A percentile compares a stretch with the other conserved stretches of the same genome.
These are phyloP conservation scores for Psophocarpus tetragonolobus DNA, from an alignment of 306 rosid species.

Conservation along the genomic window DNA sequence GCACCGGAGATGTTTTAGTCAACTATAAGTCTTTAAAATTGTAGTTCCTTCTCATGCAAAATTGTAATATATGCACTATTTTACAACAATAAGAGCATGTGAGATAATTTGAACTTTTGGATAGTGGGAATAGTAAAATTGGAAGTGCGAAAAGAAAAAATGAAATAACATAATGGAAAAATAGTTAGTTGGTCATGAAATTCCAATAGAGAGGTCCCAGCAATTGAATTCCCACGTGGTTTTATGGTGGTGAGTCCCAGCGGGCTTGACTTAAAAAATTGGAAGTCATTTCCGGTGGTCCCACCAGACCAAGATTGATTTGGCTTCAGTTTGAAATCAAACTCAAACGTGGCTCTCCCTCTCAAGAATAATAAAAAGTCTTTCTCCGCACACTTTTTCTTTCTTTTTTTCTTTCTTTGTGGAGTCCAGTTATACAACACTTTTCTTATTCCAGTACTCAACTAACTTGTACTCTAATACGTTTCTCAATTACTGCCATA, in stretches of 20 bases:
- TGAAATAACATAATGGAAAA: background rate
- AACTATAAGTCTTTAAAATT: too few species aligned
- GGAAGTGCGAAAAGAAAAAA: too few species aligned
- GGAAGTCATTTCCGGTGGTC: background rate
- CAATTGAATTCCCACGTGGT: background rate
- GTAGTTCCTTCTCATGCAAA: too few species aligned
- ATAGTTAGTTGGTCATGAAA: background rate
- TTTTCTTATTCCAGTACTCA: background rate
- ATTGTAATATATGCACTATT: too few species aligned
- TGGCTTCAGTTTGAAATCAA: background rate
- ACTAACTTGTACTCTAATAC: background rate
- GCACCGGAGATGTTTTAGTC: too few species aligned
- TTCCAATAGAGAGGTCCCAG: background rate
- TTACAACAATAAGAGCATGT: too few species aligned
- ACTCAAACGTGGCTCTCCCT: conserved; percentile 23
- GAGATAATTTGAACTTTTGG: too few species aligned
- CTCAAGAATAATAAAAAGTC: background rate
- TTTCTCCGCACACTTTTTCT: background rate
- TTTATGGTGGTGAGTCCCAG: background rate
- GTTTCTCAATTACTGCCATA: background rate
- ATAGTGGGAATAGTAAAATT: too few species aligned
- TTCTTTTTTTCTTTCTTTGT: background rate
- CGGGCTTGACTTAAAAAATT: background rate
- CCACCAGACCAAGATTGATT: background rate
- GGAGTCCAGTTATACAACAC: conserved; percentile 47